Evolutionary conservation across 225 moss, liverwort and hornwort species (phyloP).

Genomic region (Pleurozium schreberi): DNA sequence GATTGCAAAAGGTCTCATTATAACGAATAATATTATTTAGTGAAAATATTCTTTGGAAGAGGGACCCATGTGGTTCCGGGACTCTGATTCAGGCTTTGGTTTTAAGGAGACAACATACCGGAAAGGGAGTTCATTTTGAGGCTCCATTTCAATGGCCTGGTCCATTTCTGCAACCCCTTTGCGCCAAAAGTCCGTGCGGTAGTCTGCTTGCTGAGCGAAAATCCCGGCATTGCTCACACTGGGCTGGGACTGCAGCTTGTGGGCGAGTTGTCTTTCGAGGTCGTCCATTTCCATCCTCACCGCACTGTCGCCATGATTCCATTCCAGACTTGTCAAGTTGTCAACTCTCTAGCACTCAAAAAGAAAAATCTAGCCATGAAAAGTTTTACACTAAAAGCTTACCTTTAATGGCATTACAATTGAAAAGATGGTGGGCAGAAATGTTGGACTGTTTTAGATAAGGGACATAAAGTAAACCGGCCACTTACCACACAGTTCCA

Average conservation of each 20-base stretch:
- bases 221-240: conserved; percentile 31
- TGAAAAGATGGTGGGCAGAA: background rate
- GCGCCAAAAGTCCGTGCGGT: conserved; percentile 42
- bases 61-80: background rate
- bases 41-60: background rate
- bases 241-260: conserved; percentile 26
- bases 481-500: no score
- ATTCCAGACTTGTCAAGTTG: background rate
- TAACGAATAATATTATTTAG: no score
- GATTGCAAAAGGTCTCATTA: no score
- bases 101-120: conserved; percentile 1
- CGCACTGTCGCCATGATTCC: conserved; percentile 15
- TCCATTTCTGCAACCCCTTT: conserved; percentile 37
- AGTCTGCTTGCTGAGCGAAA: conserved; percentile 35
- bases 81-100: background rate
- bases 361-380: background rate
- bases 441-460: background rate
- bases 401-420: background rate
- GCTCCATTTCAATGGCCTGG: conserved; percentile 34
- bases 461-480: background rate
- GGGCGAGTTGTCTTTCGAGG: conserved; percentile 16
- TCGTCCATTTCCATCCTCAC: conserved; percentile 44
- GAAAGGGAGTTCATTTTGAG: conserved; percentile 38
- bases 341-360: background rate
- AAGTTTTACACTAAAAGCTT: background rate